These are phyloP conservation scores for Nyssa sinensis DNA, from an alignment of 148 eudicot species.

Conservation along the genomic window DNA sequence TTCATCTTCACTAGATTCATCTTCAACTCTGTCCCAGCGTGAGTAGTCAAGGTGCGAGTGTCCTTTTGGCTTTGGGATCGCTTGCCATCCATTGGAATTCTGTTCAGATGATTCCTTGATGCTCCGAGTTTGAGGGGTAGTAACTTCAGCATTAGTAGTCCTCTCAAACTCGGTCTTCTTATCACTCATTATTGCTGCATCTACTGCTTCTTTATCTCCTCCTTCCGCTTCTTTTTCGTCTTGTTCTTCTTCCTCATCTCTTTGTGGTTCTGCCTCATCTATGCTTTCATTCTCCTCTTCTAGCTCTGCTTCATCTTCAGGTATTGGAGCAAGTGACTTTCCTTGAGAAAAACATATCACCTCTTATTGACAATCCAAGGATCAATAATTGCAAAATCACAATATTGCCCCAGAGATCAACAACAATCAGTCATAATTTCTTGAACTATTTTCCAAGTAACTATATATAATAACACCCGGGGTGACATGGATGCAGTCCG, in stretches of 20 bases:
- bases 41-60: conserved; percentile 86
- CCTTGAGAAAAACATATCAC: conserved; percentile 52
- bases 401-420: not conserved
- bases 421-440: not conserved
- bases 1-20: conserved; percentile 71
- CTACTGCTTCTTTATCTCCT: conserved; percentile 12
- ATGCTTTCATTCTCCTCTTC: conserved; percentile 21
- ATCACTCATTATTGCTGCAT: conserved; percentile 8
- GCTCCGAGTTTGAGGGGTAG: conserved; percentile 21
- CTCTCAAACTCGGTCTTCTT: conserved; percentile 11
- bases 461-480: not conserved
- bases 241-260: conserved; percentile 37
- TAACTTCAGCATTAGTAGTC: conserved; percentile 5
- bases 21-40: conserved; percentile 72
- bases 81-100: conserved; percentile 54
- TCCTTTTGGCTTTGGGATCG: conserved; percentile 82
- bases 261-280: conserved; percentile 31
- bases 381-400: not conserved
- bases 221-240: conserved; percentile 18
- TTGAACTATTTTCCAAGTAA: not conserved
- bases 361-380: conserved; percentile 15
- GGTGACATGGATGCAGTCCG: not conserved
- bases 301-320: conserved; percentile 52
- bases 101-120: conserved; percentile 30
- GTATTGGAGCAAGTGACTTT: conserved; percentile 90